These are phyloP conservation scores for Mortierella alpina DNA, from an alignment of 192 early-diverging fungal species.

Conservation along the genomic window DNA sequence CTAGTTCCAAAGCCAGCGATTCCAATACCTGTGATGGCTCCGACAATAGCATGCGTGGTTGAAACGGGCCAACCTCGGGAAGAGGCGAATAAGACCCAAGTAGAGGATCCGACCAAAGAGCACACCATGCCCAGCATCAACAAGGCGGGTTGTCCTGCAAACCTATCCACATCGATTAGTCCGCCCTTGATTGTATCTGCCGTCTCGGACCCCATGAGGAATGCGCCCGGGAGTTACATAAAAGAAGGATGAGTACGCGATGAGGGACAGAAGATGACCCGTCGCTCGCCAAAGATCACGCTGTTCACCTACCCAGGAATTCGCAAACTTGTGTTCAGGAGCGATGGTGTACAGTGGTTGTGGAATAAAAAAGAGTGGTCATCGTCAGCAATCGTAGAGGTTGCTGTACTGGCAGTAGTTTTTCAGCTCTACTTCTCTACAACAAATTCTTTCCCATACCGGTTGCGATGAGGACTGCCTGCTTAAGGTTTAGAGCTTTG, in stretches of 20 bases:
- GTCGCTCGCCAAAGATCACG: too few relatives aligned
- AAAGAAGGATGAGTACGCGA: too few relatives aligned
- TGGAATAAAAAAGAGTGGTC: too few relatives aligned
- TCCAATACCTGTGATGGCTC: constrained; percentile 81
- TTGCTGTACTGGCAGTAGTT: too few relatives aligned
- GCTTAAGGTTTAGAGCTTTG: constrained; percentile 75
- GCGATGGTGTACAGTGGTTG: too few relatives aligned
- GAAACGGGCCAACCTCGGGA: constrained; percentile 78
- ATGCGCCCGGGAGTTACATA: constrained; percentile 60
- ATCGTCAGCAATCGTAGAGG: too few relatives aligned
- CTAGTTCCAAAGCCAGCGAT: constrained; percentile 77
- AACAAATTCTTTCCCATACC: constrained; percentile 10
- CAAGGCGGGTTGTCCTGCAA: constrained; percentile 71
- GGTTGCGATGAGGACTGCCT: constrained; percentile 81
- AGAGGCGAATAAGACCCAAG: constrained; percentile 82
- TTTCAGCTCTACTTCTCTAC: too few relatives aligned
- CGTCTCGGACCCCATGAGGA: constrained; percentile 79
- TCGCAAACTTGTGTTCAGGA: constrained; percentile 65
- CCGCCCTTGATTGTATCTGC: constrained; percentile 86
- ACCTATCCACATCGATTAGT: constrained; percentile 69
- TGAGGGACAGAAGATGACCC: too few relatives aligned
- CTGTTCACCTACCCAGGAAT: constrained; percentile 65
- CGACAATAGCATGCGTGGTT: constrained; percentile 87
- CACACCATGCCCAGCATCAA: constrained; percentile 90
- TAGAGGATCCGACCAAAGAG: constrained; percentile 79